These are phyloP conservation scores for Papiliotrema terrestris DNA, from an alignment of 1,284 basidiomycete species.

Conservation along the genomic window DNA sequence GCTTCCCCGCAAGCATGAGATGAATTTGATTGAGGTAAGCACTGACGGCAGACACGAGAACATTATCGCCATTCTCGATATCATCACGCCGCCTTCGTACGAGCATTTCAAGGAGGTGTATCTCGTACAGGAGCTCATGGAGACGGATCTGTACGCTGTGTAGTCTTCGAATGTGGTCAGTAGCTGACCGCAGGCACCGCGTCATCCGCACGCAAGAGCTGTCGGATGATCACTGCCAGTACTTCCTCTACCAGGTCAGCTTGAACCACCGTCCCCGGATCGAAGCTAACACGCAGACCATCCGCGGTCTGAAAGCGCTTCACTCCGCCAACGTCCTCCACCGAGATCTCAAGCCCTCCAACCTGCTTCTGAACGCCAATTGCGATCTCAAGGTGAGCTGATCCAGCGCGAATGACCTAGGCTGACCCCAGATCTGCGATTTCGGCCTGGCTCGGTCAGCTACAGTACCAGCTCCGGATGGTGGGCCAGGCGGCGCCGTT, in stretches of 20 bases:
- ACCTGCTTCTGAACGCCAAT: constrained; percentile 86
- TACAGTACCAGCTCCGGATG: constrained; percentile 67
- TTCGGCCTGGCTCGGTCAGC: constrained; percentile 87
- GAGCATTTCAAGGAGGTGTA: constrained; percentile 83
- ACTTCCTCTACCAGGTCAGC: constrained; percentile 85
- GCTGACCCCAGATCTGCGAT: constrained; percentile 64
- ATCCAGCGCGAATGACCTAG: not conserved
- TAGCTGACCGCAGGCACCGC: constrained; percentile 51
- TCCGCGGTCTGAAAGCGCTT: constrained; percentile 85
- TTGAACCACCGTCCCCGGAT: not conserved
- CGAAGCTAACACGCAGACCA: constrained; percentile 55
- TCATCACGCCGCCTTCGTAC: constrained; percentile 81
- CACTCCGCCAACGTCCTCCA: constrained; percentile 87
- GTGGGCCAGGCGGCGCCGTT: constrained; percentile 69
- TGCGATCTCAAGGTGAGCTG: constrained; percentile 80
- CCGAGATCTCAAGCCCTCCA: constrained; percentile 88
- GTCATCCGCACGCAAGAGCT: constrained; percentile 73
- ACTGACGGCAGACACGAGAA: constrained; percentile 48
- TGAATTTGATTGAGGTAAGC: not conserved
- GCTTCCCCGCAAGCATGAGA: not conserved
- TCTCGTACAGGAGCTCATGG: constrained; percentile 76
- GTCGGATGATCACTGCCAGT: constrained; percentile 89
- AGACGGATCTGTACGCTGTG: constrained; percentile 60
- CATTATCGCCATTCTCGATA: constrained; percentile 94
- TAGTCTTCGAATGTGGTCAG: not conserved